A percentile compares a stretch with the other conserved stretches of the same genome.
Conservation (phyloP, 1,139 yeast species). For the Pichia sp. region DNA sequence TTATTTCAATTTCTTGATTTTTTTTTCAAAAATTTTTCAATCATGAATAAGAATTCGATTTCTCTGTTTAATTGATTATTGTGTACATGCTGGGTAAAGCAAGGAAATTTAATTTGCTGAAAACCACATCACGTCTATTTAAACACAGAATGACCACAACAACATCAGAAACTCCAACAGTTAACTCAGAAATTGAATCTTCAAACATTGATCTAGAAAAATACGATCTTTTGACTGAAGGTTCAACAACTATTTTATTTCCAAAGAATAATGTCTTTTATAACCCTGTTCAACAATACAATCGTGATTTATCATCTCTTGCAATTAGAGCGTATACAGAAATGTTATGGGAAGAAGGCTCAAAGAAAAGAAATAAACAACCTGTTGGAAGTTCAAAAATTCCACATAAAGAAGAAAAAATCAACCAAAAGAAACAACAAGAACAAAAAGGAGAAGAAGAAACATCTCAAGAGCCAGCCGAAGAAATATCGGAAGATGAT, state of each 20-base stretch:
- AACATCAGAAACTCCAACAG: not conserved
- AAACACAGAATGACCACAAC: not conserved
- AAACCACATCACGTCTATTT: not conserved
- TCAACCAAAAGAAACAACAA: conserved; percentile 20
- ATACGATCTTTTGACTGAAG: conserved; percentile 44
- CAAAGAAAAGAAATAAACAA: conserved; percentile 26
- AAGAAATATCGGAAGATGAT: not conserved
- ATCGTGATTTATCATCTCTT: conserved; percentile 80
- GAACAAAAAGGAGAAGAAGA: conserved; percentile 16
- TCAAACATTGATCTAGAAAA: conserved; percentile 8
- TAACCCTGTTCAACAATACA: conserved; percentile 94
- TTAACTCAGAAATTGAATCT: not conserved
- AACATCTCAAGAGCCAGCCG: conserved; percentile 10
- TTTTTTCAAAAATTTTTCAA: not conserved
- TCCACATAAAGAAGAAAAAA: conserved; percentile 18
- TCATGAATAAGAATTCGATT: not conserved
- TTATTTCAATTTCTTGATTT: not conserved
- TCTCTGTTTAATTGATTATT: not conserved
- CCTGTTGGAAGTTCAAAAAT: conserved; percentile 17
- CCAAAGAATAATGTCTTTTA: conserved; percentile 84
- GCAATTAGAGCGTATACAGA: conserved; percentile 85
- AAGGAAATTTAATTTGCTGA: not conserved
- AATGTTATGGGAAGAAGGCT: conserved; percentile 37
- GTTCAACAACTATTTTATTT: conserved; percentile 70
- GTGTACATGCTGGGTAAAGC: not conserved